A percentile compares a stretch with the other conserved stretches of the same genome.
Conservation (phyloP, 495 filamentous ascomycete species). For the Talaromyces proteolyticus region DNA sequence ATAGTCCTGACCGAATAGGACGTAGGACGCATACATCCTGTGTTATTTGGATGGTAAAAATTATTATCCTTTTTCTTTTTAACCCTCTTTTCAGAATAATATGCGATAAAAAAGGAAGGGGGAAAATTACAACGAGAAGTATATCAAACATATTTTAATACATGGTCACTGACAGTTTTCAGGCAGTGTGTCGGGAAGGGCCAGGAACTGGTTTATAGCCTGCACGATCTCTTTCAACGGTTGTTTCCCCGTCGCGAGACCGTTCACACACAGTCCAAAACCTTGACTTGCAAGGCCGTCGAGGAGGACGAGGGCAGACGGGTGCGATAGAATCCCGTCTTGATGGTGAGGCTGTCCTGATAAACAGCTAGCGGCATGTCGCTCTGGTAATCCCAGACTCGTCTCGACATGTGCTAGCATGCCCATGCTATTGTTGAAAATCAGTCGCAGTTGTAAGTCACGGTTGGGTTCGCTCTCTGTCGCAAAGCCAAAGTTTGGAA, state of each 20-base stretch:
- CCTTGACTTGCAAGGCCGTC: background rate
- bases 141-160: background rate
- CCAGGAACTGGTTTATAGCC: conserved; percentile 2
- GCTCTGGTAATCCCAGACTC: background rate
- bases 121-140: background rate
- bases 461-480: background rate
- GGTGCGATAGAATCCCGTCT: background rate
- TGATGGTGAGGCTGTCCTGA: background rate
- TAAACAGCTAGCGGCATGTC: background rate
- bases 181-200: too few relatives aligned
- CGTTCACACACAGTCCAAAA: background rate
- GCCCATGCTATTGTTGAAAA: background rate
- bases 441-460: background rate
- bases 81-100: too few relatives aligned
- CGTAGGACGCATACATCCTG: too few relatives aligned
- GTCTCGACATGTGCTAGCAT: background rate
- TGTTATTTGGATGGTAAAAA: too few relatives aligned
- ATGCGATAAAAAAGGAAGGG: background rate
- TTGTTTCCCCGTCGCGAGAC: background rate
- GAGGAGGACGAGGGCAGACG: background rate
- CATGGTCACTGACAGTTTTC: background rate
- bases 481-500: background rate
- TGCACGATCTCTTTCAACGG: background rate
- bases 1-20: too few relatives aligned
- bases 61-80: too few relatives aligned